A percentile compares a stretch with the other conserved stretches of the same genome.
These are phyloP conservation scores for Tilletia caries DNA, from an alignment of 1,284 basidiomycete species.

Conservation along the genomic window DNA sequence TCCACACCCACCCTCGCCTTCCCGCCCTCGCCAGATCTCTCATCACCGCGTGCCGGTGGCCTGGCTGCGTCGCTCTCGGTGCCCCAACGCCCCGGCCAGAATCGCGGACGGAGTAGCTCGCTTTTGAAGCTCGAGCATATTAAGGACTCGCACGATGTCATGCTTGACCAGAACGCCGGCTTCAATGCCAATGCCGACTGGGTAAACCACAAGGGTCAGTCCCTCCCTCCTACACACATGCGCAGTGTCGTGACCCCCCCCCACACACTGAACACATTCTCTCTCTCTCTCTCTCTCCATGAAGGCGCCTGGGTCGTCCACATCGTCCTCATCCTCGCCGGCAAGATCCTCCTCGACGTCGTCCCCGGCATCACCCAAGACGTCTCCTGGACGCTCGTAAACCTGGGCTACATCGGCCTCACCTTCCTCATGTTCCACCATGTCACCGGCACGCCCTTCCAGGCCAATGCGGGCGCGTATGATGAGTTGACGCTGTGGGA, in stretches of 20 bases:
- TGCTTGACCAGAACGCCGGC: constrained; percentile 54
- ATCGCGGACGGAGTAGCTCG: constrained; percentile 30
- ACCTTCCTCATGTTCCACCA: constrained; percentile 98
- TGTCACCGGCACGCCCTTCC: constrained; percentile 94
- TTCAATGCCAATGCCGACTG: constrained; percentile 90
- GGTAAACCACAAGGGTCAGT: constrained; percentile 91
- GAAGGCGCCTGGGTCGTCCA: constrained; percentile 86
- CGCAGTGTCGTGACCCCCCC: background rate
- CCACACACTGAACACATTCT: background rate
- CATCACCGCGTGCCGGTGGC: background rate
- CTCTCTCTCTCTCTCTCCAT: background rate
- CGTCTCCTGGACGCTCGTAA: constrained; percentile 91
- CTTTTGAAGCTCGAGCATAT: constrained; percentile 56
- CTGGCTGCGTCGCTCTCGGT: background rate
- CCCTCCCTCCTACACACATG: too few relatives aligned
- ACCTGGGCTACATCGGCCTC: constrained; percentile 85
- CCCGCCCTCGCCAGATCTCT: background rate
- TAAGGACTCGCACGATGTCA: constrained; percentile 55
- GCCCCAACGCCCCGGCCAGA: background rate
- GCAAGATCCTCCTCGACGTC: constrained; percentile 89
- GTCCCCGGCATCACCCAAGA: constrained; percentile 91
- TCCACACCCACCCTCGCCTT: too few relatives aligned
- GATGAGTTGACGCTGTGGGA: constrained; percentile 98
- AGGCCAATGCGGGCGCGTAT: constrained; percentile 81
- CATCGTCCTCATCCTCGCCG: constrained; percentile 81